These are phyloP conservation scores for Aspergillus affinis DNA, from an alignment of 495 filamentous ascomycete species.

Conservation along the genomic window DNA sequence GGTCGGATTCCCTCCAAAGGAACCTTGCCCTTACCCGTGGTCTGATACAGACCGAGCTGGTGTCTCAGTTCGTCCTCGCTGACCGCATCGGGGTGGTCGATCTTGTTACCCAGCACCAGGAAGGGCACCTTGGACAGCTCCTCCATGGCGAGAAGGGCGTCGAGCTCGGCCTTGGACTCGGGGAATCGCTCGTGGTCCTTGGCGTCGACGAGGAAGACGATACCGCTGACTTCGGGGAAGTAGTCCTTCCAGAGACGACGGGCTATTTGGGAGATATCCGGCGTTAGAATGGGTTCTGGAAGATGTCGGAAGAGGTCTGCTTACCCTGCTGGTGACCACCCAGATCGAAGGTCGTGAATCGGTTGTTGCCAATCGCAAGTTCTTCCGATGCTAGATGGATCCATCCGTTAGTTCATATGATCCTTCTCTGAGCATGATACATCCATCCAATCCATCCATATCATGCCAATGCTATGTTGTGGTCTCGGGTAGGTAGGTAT, in stretches of 20 bases:
- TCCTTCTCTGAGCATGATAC: not conserved
- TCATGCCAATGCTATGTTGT: not conserved
- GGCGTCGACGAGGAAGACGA: slow-evolving; percentile 97
- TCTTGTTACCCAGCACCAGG: slow-evolving; percentile 96
- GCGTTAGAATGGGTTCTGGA: not conserved
- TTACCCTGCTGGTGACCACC: slow-evolving; percentile 95
- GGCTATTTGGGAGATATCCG: slow-evolving; percentile 48
- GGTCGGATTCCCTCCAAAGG: slow-evolving; percentile 91
- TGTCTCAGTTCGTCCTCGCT: slow-evolving; percentile 91
- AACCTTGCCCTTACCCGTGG: slow-evolving; percentile 96
- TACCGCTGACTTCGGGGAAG: slow-evolving; percentile 97
- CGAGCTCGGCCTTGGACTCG: slow-evolving; percentile 94
- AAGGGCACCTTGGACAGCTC: slow-evolving; percentile 92
- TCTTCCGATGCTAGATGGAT: slow-evolving; percentile 77
- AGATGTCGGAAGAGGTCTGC: slow-evolving; percentile 9
- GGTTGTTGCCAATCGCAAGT: slow-evolving; percentile 91
- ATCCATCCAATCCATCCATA: not conserved
- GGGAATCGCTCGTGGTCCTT: slow-evolving; percentile 91
- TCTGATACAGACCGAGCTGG: slow-evolving; percentile 90
- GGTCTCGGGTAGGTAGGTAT: not conserved
- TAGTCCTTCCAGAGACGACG: slow-evolving; percentile 98
- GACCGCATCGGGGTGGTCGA: slow-evolving; percentile 93
- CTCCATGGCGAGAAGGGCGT: slow-evolving; percentile 92
- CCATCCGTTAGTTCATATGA: slow-evolving; percentile 5
- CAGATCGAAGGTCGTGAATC: slow-evolving; percentile 96